Evolutionary conservation across 768 basidiomycete genomes (phyloP).

Genomic region (Pleurotus ostreatus): DNA sequence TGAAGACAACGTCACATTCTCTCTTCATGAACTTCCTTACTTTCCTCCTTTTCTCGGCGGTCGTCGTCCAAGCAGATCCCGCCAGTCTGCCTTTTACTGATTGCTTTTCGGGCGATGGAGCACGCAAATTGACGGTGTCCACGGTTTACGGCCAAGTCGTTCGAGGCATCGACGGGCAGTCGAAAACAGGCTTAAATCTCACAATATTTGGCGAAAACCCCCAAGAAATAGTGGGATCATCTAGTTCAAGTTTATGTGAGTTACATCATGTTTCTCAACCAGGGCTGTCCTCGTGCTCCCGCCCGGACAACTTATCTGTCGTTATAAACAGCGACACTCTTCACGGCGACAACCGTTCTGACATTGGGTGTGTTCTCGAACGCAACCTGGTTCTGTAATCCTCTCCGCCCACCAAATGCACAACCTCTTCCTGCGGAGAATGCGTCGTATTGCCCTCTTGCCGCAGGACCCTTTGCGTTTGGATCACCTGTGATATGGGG

Average conservation of each 20-base stretch:
- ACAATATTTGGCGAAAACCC: constrained; percentile 67
- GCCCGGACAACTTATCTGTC: constrained; percentile 1
- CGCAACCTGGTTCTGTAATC: constrained; percentile 70
- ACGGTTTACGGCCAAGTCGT: constrained; percentile 73
- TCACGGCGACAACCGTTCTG: constrained; percentile 76
- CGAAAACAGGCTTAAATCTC: constrained; percentile 56
- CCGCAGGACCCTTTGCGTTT: constrained; percentile 78
- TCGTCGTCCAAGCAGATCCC: constrained; percentile 44
- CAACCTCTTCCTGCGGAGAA: constrained; percentile 43
- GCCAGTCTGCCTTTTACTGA: constrained; percentile 61
- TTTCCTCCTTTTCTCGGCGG: constrained; percentile 21
- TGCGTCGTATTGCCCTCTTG: constrained; percentile 69
- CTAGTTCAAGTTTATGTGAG: constrained; percentile 67
- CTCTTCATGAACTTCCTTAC: constrained; percentile 8
- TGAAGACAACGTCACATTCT: neutral
- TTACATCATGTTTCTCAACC: constrained; percentile 13
- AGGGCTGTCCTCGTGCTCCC: neutral
- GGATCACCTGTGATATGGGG: constrained; percentile 69
- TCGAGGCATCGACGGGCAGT: constrained; percentile 27
- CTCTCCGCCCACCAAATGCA: constrained; percentile 76
- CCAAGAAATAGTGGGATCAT: constrained; percentile 53
- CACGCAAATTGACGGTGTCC: constrained; percentile 60
- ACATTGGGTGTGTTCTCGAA: constrained; percentile 73
- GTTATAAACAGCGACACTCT: constrained; percentile 66
- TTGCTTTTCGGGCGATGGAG: constrained; percentile 55